These are phyloP conservation scores for Mucor racemosus DNA, from an alignment of 371 early-diverging fungal species.

Conservation along the genomic window DNA sequence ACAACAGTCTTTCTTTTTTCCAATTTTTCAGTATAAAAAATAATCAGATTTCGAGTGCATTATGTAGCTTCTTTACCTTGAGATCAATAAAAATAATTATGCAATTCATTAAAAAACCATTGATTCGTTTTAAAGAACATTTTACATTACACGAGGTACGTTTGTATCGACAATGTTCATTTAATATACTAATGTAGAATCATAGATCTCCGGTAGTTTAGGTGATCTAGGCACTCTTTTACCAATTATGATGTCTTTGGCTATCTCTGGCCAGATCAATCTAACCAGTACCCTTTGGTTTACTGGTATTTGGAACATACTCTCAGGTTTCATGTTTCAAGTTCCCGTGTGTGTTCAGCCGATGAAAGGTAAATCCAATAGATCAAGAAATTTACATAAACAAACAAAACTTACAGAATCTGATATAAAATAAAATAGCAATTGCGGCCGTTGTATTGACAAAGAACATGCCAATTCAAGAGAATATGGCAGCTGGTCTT, in stretches of 20 bases:
- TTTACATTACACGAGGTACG: slow-evolving; percentile 46
- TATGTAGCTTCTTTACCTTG: background rate
- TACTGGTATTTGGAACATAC: slow-evolving; percentile 89
- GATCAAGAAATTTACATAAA: no score
- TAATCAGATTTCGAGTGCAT: background rate
- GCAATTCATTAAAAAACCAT: background rate
- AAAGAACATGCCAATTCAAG: slow-evolving; percentile 66
- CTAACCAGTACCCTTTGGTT: slow-evolving; percentile 84
- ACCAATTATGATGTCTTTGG: slow-evolving; percentile 85
- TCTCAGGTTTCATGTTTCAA: slow-evolving; percentile 75
- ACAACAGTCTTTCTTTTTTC: slow-evolving; percentile 4
- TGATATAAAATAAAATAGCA: slow-evolving; percentile 43
- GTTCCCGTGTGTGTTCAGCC: slow-evolving; percentile 90
- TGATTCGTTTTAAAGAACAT: slow-evolving; percentile 18
- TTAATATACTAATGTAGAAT: background rate
- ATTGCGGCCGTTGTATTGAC: slow-evolving; percentile 85
- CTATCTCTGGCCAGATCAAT: slow-evolving; percentile 75
- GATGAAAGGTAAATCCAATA: slow-evolving; percentile 68
- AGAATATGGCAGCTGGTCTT: slow-evolving; percentile 80
- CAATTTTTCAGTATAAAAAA: background rate
- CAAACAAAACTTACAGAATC: background rate
- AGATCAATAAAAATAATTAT: background rate
- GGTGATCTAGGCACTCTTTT: slow-evolving; percentile 90
- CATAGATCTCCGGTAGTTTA: slow-evolving; percentile 69
- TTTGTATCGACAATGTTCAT: background rate